Evolutionary conservation across 495 filamentous ascomycete species (phyloP), one percentile per base, ranked within the genome.

Genomic region (Penicillium ochrochloron): DNA sequence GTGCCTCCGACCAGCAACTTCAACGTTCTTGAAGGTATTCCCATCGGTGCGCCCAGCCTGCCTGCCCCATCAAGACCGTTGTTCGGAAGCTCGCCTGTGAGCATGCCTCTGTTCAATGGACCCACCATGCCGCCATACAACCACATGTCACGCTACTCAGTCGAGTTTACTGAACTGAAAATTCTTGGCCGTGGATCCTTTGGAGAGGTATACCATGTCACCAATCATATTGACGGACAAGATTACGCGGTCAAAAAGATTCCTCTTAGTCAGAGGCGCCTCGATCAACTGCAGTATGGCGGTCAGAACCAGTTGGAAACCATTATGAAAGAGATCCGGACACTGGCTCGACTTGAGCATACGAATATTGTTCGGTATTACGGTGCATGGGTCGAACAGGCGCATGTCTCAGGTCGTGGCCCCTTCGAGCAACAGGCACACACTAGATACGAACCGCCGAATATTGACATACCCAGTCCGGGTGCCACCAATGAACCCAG

Each of bases 201-300:
- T 60, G 83, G 83, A 6, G 78, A 83, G 29, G 83, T 86, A 9
- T 84, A 81, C 57, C 79, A 83, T 46, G 83, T 80, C 41, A 77
- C 66, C 17, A 83, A 86, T 50, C 77, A 80, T 41, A 77, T 86
- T 7, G 83, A 86, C 57, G 80, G 78, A 3, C 81, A 81, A 56
- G 70, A 75, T 37, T 86, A 86, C 62, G 83, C 83, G 0, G 72
- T 86, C 54, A 86, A 86, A 64, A 86, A 84, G 60, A 82, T 86
- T 12, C 78, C 81, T 14, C 72, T 86, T 15, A 83, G 77, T 34
- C 77, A 81, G 39, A 76, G 68, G 60, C 75, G 82, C 12, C 72
- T 84, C 11, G 75, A 80, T 35, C 75, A 83, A 60, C 64, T 85
- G 48, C 78, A 79, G 27, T 75, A 73, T 57, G 82, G 83, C 8